Percentiles rank a stretch among this genome's conserved stretches.
phyloP scores from a whole-genome alignment of 768 basidiomycete species.

The Boletus sp. region DNA sequence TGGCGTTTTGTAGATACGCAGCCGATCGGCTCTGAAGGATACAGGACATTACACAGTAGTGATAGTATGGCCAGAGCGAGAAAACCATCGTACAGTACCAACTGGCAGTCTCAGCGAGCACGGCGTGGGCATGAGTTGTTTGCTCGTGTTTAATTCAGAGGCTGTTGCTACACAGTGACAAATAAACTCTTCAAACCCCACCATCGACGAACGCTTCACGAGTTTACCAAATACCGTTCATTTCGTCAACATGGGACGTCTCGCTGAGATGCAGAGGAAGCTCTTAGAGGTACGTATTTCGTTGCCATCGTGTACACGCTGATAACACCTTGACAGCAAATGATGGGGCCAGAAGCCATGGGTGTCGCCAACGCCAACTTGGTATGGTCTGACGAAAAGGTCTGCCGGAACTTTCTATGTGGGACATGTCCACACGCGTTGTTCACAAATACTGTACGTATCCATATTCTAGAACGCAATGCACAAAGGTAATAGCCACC shows the following conservation, averaged over 20 bases:
- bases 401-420: slow-evolving; percentile 96
- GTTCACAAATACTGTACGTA: slow-evolving; percentile 93
- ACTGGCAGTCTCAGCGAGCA: too few species aligned
- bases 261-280: slow-evolving; percentile 98
- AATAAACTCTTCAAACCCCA: slow-evolving; percentile 21
- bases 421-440: slow-evolving; percentile 98
- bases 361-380: slow-evolving; percentile 91
- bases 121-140: slow-evolving; percentile 16
- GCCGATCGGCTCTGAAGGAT: background rate
- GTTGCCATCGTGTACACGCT: background rate
- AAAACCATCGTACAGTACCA: background rate
- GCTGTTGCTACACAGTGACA: slow-evolving; percentile 29
- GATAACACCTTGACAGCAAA: slow-evolving; percentile 64
- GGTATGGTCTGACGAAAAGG: slow-evolving; percentile 94
- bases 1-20: background rate
- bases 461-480: background rate
- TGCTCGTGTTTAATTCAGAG: slow-evolving; percentile 25
- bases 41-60: background rate
- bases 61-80: background rate
- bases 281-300: slow-evolving; percentile 64
- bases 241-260: slow-evolving; percentile 72
- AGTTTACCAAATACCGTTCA: slow-evolving; percentile 5
- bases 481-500: background rate
- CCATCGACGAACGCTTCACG: background rate
- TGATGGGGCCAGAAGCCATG: slow-evolving; percentile 99